Evolutionary conservation across 2,329 filamentous ascomycete species (phyloP).

Genomic region (Ceratocystis cubensis): DNA sequence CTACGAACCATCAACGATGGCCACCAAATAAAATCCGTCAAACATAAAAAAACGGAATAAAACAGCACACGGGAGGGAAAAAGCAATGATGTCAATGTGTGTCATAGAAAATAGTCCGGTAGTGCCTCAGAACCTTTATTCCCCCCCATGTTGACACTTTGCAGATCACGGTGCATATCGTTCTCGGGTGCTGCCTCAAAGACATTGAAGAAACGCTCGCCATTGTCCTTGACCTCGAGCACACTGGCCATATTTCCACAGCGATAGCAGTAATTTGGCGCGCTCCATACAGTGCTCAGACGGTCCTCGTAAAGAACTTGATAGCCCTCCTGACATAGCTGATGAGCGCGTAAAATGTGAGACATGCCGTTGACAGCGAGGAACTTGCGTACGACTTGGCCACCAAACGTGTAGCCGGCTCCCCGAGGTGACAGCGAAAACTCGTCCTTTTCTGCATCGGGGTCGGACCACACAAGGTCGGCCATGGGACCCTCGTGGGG

Average conservation of each 20-base stretch:
- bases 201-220: conserved; percentile 92
- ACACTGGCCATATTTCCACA: conserved; percentile 97
- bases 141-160: conserved; percentile 58
- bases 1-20: background rate
- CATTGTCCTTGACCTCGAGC: conserved; percentile 84
- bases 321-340: conserved; percentile 95
- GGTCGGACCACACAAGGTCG: conserved; percentile 97
- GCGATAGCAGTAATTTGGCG: conserved; percentile 88
- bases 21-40: background rate
- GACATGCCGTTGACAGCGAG: conserved; percentile 95
- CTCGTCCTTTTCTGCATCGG: conserved; percentile 92
- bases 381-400: conserved; percentile 97
- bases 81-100: conserved; percentile 1
- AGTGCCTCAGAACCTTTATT: conserved; percentile 48
- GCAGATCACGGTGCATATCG: conserved; percentile 75
- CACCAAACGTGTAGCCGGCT: conserved; percentile 93
- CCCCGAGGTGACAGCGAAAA: conserved; percentile 89
- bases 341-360: conserved; percentile 94
- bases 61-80: background rate
- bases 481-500: conserved; percentile 98
- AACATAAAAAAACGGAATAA: background rate
- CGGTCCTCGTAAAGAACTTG: conserved; percentile 93
- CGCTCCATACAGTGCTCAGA: conserved; percentile 94
- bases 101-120: conserved; percentile 57
- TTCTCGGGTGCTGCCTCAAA: conserved; percentile 96